phyloP scores from a whole-genome alignment of 768 basidiomycete species.

The Boletus sp. region DNA sequence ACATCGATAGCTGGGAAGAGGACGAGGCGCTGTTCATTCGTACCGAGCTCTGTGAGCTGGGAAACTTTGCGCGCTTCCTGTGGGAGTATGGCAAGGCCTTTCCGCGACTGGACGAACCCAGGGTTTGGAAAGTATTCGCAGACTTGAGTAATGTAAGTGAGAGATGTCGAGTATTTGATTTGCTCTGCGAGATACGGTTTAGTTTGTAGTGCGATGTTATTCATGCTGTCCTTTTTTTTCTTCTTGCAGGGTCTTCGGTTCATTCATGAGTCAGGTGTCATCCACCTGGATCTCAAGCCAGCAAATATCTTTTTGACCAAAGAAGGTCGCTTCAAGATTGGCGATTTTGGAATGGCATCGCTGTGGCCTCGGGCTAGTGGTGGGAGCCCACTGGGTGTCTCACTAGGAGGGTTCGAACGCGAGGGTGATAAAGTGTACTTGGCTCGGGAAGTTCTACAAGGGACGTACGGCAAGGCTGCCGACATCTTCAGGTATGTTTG shows the following conservation, averaged over 20 bases:
- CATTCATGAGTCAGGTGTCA: slow-evolving; percentile 83
- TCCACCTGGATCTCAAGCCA: slow-evolving; percentile 97
- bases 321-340: slow-evolving; percentile 89
- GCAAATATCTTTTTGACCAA: slow-evolving; percentile 92
- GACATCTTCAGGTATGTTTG: slow-evolving; percentile 90
- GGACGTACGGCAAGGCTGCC: slow-evolving; percentile 87
- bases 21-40: slow-evolving; percentile 84
- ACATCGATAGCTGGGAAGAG: slow-evolving; percentile 96
- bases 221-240: slow-evolving; percentile 21
- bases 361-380: slow-evolving; percentile 68
- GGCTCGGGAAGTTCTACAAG: slow-evolving; percentile 92
- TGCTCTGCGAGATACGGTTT: slow-evolving; percentile 19
- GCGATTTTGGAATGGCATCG: slow-evolving; percentile 99
- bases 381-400: slow-evolving; percentile 35
- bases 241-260: slow-evolving; percentile 78
- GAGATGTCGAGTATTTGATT: slow-evolving; percentile 1
- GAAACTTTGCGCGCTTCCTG: slow-evolving; percentile 87
- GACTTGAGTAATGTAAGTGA: slow-evolving; percentile 83
- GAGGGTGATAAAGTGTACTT: slow-evolving; percentile 98
- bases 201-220: slow-evolving; percentile 23
- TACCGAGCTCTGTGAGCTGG: slow-evolving; percentile 91
- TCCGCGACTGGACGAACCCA: slow-evolving; percentile 83
- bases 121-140: slow-evolving; percentile 93
- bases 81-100: slow-evolving; percentile 86
- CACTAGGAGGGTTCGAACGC: slow-evolving; percentile 68